These are phyloP conservation scores for Trichosporon ovoides DNA, from an alignment of 1,284 basidiomycete genomes.

Conservation along the genomic window DNA sequence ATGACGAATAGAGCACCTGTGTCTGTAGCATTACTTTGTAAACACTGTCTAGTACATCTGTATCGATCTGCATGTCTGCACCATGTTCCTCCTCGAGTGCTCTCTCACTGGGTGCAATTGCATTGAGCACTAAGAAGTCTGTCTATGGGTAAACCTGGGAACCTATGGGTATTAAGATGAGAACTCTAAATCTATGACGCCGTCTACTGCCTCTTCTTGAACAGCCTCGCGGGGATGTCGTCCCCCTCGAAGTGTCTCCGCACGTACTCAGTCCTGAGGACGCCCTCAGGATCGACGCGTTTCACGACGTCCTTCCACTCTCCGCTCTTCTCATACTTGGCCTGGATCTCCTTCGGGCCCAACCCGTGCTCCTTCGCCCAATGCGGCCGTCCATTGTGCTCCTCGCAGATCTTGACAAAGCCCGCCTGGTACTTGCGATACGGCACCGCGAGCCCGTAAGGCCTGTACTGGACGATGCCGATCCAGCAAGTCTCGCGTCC, in stretches of 20 bases:
- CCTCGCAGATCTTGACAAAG: constrained; percentile 70
- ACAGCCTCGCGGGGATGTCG: constrained; percentile 35
- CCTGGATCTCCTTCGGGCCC: constrained; percentile 60
- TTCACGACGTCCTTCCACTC: constrained; percentile 69
- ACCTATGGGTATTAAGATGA: no score
- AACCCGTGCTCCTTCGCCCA: constrained; percentile 93
- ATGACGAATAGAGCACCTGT: neutral
- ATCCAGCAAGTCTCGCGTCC: constrained; percentile 83
- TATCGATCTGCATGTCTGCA: no score
- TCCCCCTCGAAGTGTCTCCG: constrained; percentile 53
- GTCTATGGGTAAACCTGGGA: neutral
- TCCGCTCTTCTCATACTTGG: constrained; percentile 75
- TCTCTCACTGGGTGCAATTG: no score
- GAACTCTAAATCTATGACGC: neutral
- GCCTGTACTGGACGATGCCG: constrained; percentile 92
- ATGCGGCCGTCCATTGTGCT: constrained; percentile 80
- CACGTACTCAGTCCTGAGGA: constrained; percentile 60
- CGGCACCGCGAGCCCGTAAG: constrained; percentile 81
- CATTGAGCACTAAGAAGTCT: neutral
- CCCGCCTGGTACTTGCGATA: constrained; percentile 74
- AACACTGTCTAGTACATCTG: neutral
- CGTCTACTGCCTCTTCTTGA: constrained; percentile 27
- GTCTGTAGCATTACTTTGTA: neutral
- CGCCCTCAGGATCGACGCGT: constrained; percentile 69
- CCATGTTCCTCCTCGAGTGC: no score